Conservation (phyloP, 208 protist species). For the Spironucleus salmonicida region DNA sequence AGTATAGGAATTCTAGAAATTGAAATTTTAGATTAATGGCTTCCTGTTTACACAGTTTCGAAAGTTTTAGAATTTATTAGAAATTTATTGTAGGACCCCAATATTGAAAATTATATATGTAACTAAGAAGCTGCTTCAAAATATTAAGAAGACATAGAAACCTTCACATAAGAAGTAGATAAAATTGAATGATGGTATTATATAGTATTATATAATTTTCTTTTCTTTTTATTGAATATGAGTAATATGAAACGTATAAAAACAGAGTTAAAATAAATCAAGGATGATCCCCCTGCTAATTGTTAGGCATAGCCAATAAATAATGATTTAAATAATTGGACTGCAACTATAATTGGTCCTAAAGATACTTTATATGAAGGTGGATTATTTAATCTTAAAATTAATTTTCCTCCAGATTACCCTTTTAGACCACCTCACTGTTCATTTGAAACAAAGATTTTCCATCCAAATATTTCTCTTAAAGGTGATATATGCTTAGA, state of each 20-base stretch:
- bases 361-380: conserved; percentile 43
- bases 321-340: conserved; percentile 28
- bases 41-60: too few species aligned
- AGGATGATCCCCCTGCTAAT: conserved; percentile 10
- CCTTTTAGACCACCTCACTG: conserved; percentile 38
- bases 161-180: too few species aligned
- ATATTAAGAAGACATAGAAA: too few species aligned
- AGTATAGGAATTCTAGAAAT: too few species aligned
- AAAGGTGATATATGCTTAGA: conserved; percentile 43
- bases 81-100: too few species aligned
- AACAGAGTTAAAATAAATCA: conserved; percentile 10
- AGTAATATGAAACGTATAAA: background rate
- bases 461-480: conserved; percentile 38
- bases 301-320: conserved; percentile 12
- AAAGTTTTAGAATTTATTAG: too few species aligned
- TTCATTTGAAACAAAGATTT: conserved; percentile 30
- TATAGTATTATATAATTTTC: too few species aligned
- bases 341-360: conserved; percentile 43
- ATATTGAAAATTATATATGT: too few species aligned
- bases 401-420: conserved; percentile 37
- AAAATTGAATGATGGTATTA: too few species aligned
- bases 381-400: conserved; percentile 39
- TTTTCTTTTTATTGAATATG: too few species aligned
- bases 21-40: too few species aligned
- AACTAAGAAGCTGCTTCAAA: too few species aligned